These are phyloP conservation scores for Xylaria sp. DNA, from an alignment of 2,329 filamentous ascomycete genomes.

Conservation along the genomic window DNA sequence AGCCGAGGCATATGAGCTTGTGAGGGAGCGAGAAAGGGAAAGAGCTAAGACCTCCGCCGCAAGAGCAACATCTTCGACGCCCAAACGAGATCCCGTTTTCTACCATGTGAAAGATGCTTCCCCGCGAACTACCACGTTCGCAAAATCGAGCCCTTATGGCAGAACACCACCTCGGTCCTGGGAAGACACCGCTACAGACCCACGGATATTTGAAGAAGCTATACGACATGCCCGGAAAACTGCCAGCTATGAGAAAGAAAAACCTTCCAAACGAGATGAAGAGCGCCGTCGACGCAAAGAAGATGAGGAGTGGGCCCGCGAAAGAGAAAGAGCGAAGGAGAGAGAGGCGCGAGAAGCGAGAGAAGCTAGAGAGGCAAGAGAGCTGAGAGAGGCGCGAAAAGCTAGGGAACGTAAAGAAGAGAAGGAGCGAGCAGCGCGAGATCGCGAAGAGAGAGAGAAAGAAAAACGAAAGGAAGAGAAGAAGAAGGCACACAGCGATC, in stretches of 20 bases:
- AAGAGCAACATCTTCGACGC: conserved; percentile 48
- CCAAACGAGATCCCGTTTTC: conserved; percentile 51
- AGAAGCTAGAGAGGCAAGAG: not conserved
- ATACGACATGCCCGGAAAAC: conserved; percentile 57
- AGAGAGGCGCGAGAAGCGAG: conserved; percentile 23
- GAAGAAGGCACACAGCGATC: conserved; percentile 43
- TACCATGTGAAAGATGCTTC: conserved; percentile 64
- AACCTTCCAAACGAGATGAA: conserved; percentile 55
- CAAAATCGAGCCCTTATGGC: conserved; percentile 51
- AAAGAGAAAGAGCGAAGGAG: conserved; percentile 40
- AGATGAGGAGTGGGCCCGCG: conserved; percentile 46
- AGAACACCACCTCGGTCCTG: conserved; percentile 56
- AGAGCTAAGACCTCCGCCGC: conserved; percentile 47
- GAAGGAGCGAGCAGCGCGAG: conserved; percentile 41
- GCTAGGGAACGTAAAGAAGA: conserved; percentile 27
- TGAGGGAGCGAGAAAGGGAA: conserved; percentile 58
- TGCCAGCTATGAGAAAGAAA: conserved; percentile 58
- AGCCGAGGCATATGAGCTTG: conserved; percentile 70
- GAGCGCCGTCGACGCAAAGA: conserved; percentile 53
- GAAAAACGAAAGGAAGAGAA: conserved; percentile 44
- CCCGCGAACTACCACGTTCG: conserved; percentile 57
- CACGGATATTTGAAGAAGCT: conserved; percentile 57
- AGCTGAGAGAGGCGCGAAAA: not conserved
- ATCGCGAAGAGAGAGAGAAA: conserved; percentile 49
- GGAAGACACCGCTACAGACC: conserved; percentile 58